Conservation (phyloP, 441 rosid species). For the Pelargonium myrrhifolium region DNA sequence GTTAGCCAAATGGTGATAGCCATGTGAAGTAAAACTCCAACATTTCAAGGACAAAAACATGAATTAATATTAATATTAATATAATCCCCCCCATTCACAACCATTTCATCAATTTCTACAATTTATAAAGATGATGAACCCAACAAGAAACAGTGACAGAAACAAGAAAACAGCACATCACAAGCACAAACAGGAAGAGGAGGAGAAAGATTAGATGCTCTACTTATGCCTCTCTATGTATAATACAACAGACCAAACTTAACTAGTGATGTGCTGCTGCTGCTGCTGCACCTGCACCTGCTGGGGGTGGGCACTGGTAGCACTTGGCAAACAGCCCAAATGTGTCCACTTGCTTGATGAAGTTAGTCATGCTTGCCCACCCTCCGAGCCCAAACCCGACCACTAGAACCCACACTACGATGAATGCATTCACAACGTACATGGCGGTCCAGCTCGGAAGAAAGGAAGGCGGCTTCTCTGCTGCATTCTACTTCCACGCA, state of each 20-base stretch:
- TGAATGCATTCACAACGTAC: conserved; percentile 31
- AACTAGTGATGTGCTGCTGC: conserved; percentile 24
- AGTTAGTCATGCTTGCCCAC: conserved; percentile 54
- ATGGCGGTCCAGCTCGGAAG: conserved; percentile 46
- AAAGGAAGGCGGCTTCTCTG: conserved; percentile 41
- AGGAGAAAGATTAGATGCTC: no score
- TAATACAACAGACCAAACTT: background rate
- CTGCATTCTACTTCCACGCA: conserved; percentile 31
- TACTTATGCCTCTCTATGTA: background rate
- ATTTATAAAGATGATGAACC: no score
- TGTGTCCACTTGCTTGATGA: conserved; percentile 47
- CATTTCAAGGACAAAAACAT: background rate
- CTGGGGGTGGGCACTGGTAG: conserved; percentile 41
- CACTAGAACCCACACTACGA: conserved; percentile 39
- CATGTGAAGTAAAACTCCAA: background rate
- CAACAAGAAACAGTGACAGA: no score
- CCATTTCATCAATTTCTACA: no score
- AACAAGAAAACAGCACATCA: no score
- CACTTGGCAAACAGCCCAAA: conserved; percentile 59
- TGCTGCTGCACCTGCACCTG: conserved; percentile 1
- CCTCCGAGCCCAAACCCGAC: conserved; percentile 55
- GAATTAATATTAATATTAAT: background rate
- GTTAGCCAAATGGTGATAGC: background rate
- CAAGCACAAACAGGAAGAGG: no score
- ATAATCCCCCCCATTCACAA: no score